A percentile compares a stretch with the other conserved stretches of the same genome.
Conservation (phyloP, 139 green algal species). For the Coelastrella sp. region DNA sequence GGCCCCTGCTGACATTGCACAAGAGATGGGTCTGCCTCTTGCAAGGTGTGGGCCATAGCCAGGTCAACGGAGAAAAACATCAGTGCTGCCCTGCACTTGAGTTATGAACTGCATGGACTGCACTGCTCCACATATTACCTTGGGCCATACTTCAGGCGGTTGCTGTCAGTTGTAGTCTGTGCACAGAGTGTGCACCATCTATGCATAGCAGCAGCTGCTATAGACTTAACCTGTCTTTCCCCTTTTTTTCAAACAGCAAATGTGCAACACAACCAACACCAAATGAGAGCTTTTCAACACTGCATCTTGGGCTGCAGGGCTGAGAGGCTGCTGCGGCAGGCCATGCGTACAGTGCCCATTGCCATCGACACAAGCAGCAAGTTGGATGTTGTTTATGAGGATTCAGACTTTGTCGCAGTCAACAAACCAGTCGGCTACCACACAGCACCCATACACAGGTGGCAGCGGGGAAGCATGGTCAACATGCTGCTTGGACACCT, state of each 20-base stretch:
- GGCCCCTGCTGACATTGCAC: slow-evolving; percentile 54
- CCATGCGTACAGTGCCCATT: slow-evolving; percentile 70
- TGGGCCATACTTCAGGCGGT: no score
- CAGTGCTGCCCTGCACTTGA: no score
- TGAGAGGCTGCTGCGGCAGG: slow-evolving; percentile 49
- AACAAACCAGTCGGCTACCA: slow-evolving; percentile 81
- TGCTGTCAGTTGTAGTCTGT: no score
- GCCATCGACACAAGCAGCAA: slow-evolving; percentile 54
- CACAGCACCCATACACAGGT: slow-evolving; percentile 81
- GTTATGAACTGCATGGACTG: no score
- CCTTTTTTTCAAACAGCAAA: no score
- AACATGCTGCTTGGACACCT: slow-evolving; percentile 81
- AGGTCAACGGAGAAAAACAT: no score
- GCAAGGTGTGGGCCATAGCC: slow-evolving; percentile 29
- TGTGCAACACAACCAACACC: no score
- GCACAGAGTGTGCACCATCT: no score
- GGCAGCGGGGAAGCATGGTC: slow-evolving; percentile 78
- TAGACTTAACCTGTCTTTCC: no score
- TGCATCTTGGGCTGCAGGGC: not conserved
- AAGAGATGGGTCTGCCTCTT: slow-evolving; percentile 50
- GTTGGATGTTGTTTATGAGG: slow-evolving; percentile 77
- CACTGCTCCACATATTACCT: no score
- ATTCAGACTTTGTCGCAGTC: slow-evolving; percentile 81
- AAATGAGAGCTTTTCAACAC: no score
- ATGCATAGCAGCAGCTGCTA: no score